phyloP scores from a whole-genome alignment of 805 yeast genomes.

The Candida sanyiensis region DNA sequence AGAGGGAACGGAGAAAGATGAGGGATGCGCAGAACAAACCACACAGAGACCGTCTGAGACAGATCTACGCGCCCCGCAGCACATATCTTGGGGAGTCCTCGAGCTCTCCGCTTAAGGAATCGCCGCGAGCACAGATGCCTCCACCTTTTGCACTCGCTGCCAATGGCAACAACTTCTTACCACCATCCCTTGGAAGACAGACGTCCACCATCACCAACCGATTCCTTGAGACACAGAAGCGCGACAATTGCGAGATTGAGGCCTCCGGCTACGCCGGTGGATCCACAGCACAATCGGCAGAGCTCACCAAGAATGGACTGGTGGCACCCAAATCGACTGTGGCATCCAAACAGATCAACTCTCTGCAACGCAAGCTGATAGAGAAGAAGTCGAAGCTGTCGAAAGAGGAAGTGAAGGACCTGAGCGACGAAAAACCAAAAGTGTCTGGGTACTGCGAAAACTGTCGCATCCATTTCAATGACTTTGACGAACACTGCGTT shows the following conservation, averaged over 20 bases:
- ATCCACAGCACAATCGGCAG: conserved; percentile 25
- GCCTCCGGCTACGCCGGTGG: conserved; percentile 56
- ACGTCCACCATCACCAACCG: conserved; percentile 16
- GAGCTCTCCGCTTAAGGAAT: conserved; percentile 5
- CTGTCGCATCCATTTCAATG: conserved; percentile 78
- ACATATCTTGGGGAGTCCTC: conserved; percentile 2
- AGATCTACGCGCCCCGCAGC: conserved; percentile 12
- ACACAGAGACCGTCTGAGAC: conserved; percentile 33
- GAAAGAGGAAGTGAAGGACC: conserved; percentile 11
- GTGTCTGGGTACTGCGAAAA: conserved; percentile 88
- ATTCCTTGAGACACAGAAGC: conserved; percentile 20
- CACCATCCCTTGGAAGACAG: conserved; percentile 17
- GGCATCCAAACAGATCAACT: conserved; percentile 45
- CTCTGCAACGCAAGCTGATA: conserved; percentile 39
- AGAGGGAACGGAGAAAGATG: conserved; percentile 29
- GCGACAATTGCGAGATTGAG: conserved; percentile 45
- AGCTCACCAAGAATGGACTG: conserved; percentile 46
- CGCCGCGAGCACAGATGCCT: conserved; percentile 14
- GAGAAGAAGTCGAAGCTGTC: conserved; percentile 16
- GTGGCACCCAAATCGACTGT: conserved; percentile 57
- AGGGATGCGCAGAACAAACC: conserved; percentile 30
- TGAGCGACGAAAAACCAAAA: conserved; percentile 21
- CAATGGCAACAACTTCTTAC: background rate
- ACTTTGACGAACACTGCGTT: conserved; percentile 67
- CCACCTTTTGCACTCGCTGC: conserved; percentile 15